phyloP scores from a whole-genome alignment of 495 filamentous ascomycete species.

The Penicillium bovifimosum region DNA sequence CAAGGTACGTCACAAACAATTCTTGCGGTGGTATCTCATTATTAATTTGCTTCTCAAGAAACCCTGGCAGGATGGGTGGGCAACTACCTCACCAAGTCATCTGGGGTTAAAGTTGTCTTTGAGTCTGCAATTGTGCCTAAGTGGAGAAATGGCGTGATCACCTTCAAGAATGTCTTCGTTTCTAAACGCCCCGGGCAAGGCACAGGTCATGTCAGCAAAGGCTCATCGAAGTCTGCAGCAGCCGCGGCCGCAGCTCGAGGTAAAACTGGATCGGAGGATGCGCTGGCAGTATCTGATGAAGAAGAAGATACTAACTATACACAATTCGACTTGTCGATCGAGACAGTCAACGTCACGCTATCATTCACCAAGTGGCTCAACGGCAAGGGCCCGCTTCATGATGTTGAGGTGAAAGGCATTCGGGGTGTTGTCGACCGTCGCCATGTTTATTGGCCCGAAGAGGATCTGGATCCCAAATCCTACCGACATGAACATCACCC shows the following conservation, averaged over 20 bases:
- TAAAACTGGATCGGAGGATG: slow-evolving; percentile 19
- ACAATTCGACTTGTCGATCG: slow-evolving; percentile 92
- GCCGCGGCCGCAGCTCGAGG: slow-evolving; percentile 68
- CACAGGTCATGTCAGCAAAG: slow-evolving; percentile 78
- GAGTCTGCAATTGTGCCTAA: slow-evolving; percentile 96
- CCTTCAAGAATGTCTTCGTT: slow-evolving; percentile 94
- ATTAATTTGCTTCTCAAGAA: slow-evolving; percentile 49
- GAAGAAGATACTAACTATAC: slow-evolving; percentile 95
- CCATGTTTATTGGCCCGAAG: slow-evolving; percentile 62
- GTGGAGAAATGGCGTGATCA: slow-evolving; percentile 91
- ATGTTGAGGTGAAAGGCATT: slow-evolving; percentile 94
- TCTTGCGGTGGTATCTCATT: not conserved
- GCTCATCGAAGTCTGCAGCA: slow-evolving; percentile 76
- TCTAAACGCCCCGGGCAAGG: slow-evolving; percentile 82
- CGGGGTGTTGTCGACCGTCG: slow-evolving; percentile 92
- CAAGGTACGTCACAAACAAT: slow-evolving; percentile 55
- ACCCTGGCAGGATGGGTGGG: slow-evolving; percentile 89
- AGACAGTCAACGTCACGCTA: slow-evolving; percentile 93
- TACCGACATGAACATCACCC: slow-evolving; percentile 83
- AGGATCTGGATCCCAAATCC: slow-evolving; percentile 75
- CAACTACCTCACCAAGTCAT: slow-evolving; percentile 91
- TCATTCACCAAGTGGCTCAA: slow-evolving; percentile 98
- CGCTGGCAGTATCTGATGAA: slow-evolving; percentile 36
- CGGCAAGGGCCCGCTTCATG: slow-evolving; percentile 82
- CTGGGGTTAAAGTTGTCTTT: slow-evolving; percentile 92